Evolutionary conservation across 2,329 filamentous ascomycete species (phyloP).

Genomic region (Aspergillus quadrilineatus): DNA sequence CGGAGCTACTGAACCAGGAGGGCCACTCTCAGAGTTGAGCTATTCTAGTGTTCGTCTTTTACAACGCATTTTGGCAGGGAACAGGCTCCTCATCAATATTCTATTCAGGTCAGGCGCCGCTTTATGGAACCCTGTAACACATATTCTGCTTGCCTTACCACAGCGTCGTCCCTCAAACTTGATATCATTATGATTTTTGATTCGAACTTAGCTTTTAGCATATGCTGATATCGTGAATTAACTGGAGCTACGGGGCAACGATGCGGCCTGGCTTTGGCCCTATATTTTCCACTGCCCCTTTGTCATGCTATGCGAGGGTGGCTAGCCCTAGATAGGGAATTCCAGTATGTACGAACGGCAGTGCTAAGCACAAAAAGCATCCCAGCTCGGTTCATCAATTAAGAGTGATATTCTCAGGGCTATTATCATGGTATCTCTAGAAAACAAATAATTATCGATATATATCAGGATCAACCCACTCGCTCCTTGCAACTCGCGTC

Average conservation of each 20-base stretch:
- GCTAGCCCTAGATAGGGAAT: no score
- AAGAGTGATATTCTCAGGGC: constrained; percentile 13
- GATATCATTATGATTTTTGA: not conserved
- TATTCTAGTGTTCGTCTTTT: not conserved
- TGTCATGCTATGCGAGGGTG: no score
- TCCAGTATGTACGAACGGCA: not conserved
- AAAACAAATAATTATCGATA: constrained; percentile 26
- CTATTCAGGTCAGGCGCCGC: not conserved
- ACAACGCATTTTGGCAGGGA: not conserved
- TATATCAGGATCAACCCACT: constrained; percentile 39
- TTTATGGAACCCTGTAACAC: not conserved
- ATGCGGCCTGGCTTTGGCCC: no score
- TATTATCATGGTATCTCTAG: constrained; percentile 25
- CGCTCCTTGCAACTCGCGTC: constrained; percentile 27
- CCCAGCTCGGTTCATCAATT: not conserved
- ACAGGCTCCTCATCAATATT: no score
- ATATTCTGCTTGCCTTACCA: not conserved
- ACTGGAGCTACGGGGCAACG: no score
- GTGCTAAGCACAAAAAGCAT: not conserved
- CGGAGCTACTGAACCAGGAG: constrained; percentile 56
- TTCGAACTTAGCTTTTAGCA: not conserved
- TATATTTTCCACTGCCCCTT: no score
- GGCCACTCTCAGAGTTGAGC: constrained; percentile 25
- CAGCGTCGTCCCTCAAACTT: not conserved
- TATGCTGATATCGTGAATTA: not conserved